phyloP scores from a whole-genome alignment of 306 rosid genomes.

The Quercus gilva region DNA sequence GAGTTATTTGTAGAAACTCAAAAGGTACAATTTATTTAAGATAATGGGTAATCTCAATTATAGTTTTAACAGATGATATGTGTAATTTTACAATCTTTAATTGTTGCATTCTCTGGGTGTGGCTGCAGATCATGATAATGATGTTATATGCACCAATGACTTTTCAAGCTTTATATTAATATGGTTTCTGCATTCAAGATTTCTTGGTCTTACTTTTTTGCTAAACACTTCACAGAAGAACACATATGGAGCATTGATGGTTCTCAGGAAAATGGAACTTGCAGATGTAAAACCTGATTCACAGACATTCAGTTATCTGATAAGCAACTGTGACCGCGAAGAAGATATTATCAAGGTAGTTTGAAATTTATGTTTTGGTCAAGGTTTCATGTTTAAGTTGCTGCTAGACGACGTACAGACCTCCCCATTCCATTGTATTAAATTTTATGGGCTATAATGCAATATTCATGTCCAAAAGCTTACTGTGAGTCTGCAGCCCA shows the following conservation, averaged over 20 bases:
- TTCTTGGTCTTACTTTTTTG: slow-evolving; percentile 8
- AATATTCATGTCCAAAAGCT: slow-evolving; percentile 16
- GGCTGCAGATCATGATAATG: neutral
- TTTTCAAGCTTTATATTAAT: slow-evolving; percentile 6
- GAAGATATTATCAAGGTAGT: slow-evolving; percentile 65
- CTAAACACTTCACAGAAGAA: slow-evolving; percentile 59
- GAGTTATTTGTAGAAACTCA: no score
- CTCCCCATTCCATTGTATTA: neutral
- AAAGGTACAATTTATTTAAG: neutral
- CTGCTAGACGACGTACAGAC: neutral
- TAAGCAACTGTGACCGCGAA: slow-evolving; percentile 55
- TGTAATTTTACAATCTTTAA: neutral
- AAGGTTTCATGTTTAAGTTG: slow-evolving; percentile 15
- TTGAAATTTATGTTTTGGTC: slow-evolving; percentile 13
- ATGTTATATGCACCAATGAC: neutral
- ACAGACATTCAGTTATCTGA: slow-evolving; percentile 58
- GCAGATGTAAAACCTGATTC: slow-evolving; percentile 70
- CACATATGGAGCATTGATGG: slow-evolving; percentile 40
- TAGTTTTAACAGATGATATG: neutral
- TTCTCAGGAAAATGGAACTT: slow-evolving; percentile 60
- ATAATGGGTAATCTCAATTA: neutral
- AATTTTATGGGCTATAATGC: slow-evolving; percentile 5
- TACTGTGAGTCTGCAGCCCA: neutral
- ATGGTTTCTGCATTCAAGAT: slow-evolving; percentile 11
- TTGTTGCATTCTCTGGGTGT: neutral